phyloP scores from a whole-genome alignment of 1,284 basidiomycete genomes.

The Serendipita sp. region DNA sequence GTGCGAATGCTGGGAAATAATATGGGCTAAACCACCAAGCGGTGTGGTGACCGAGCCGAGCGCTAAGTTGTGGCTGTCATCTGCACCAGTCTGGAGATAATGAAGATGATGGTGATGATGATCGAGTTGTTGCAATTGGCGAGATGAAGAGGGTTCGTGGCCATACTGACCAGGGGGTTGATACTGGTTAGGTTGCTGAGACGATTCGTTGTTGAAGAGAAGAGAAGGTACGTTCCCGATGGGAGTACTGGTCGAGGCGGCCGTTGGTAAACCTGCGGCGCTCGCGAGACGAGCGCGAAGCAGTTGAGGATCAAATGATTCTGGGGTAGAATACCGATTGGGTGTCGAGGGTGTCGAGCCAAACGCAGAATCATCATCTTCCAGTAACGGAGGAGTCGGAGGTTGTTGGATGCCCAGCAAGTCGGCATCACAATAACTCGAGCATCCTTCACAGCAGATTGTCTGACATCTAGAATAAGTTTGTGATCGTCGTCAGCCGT shows the following conservation, averaged over 20 bases:
- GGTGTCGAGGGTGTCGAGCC: slow-evolving; percentile 3
- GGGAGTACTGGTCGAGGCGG: neutral
- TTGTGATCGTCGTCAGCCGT: neutral
- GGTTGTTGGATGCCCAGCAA: neutral
- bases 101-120: neutral
- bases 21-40: too few relatives aligned
- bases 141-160: too few relatives aligned
- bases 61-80: neutral
- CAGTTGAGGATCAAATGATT: neutral
- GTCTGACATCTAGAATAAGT: neutral
- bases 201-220: too few relatives aligned
- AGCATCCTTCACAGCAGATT: neutral
- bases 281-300: neutral
- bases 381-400: slow-evolving; percentile 2
- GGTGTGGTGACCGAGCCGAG: too few relatives aligned
- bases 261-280: neutral
- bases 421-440: neutral
- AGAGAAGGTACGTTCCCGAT: neutral
- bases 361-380: neutral
- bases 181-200: too few relatives aligned
- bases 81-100: neutral
- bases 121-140: neutral
- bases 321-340: neutral
- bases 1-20: too few relatives aligned
- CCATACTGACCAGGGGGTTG: too few relatives aligned